Evolutionary conservation across 306 rosid genomes (phyloP).

Genomic region (Crotalaria pallida): DNA sequence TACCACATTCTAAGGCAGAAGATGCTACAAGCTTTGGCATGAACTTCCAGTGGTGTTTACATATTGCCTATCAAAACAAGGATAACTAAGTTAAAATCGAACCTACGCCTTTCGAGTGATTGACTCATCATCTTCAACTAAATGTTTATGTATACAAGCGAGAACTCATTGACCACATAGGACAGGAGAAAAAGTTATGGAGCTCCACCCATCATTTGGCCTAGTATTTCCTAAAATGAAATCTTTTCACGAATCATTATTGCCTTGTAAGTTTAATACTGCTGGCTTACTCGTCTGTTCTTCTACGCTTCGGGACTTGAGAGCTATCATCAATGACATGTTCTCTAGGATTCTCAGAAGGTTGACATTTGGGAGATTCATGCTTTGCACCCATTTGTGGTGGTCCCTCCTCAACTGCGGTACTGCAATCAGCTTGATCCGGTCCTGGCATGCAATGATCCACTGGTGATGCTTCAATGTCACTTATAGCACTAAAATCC

Average conservation of each 20-base stretch:
- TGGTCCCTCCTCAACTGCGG: conserved; percentile 25
- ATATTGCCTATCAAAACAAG: neutral
- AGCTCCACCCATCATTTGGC: conserved; percentile 27
- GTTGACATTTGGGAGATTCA: conserved; percentile 31
- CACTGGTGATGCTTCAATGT: conserved; percentile 35
- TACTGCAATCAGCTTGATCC: conserved; percentile 23
- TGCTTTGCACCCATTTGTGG: conserved; percentile 25
- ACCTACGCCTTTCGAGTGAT: conserved; percentile 9
- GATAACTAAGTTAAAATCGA: neutral
- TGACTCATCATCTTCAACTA: neutral
- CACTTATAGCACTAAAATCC: conserved; percentile 32
- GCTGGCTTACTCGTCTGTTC: conserved; percentile 38
- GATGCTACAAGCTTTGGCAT: neutral
- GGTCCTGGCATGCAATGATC: conserved; percentile 22
- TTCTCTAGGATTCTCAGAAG: conserved; percentile 24
- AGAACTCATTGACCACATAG: neutral
- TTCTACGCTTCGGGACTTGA: conserved; percentile 48
- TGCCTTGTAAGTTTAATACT: conserved; percentile 24
- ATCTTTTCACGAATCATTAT: conserved; percentile 18
- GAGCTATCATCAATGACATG: conserved; percentile 14
- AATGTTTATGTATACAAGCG: neutral
- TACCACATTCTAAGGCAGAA: neutral
- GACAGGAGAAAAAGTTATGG: neutral
- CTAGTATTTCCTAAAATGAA: conserved; percentile 2
- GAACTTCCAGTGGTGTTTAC: neutral